Base-by-base conservation (phyloP, 495 filamentous ascomycete species). In the Cryomyces minteri region DNA sequence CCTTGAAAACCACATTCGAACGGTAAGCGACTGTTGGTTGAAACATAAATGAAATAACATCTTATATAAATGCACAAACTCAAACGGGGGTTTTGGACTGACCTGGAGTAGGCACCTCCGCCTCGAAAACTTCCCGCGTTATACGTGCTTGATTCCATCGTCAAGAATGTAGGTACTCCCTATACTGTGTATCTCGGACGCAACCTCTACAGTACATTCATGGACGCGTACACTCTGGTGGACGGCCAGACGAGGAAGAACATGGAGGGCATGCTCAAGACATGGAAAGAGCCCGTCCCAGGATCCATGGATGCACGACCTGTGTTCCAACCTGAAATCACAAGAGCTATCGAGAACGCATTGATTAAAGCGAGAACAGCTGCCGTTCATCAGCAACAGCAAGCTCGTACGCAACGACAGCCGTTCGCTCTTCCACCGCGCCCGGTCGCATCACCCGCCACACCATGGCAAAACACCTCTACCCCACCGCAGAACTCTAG, bases 81-180 rank as follows among this genome's bases (percentile, higher is more conserved):
- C 14, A 31, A 45, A 45, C 18, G 2, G 18, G 18, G 18, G 2
- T 25, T 25, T 25, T 25, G 18, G 18, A 25, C 18, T 25, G 18
- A 42, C 40, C 52, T 25, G 18, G 18, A 53, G 51, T 69, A 98
- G 88, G 81, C 77, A 38, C 75, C 84, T 39, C 86, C 90, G 18
- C 67, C 69, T 33, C 82, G 81, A 58, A 98, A 95, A 54, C 67
- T 98, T 11, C 86, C 88, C 25, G 84, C 92, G 3, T 71, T 98
- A n/a, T 98, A 96, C 67, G 80, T 98, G 53, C 82, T 95, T 58
- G 90, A 98, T 65, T 95, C 88, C 6, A 83, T 98, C 46, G 90
- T 90, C 55, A 98, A 98, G 66, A 96, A 96, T 70, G 87, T 96
- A 46, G 92, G 92, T 29, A 94, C 87, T 0, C 92, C 90, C 41